Evolutionary conservation across 163 green algal species (phyloP), one percentile per base, ranked within the genome.

Genomic region (Prototheca wickerhamii): DNA sequence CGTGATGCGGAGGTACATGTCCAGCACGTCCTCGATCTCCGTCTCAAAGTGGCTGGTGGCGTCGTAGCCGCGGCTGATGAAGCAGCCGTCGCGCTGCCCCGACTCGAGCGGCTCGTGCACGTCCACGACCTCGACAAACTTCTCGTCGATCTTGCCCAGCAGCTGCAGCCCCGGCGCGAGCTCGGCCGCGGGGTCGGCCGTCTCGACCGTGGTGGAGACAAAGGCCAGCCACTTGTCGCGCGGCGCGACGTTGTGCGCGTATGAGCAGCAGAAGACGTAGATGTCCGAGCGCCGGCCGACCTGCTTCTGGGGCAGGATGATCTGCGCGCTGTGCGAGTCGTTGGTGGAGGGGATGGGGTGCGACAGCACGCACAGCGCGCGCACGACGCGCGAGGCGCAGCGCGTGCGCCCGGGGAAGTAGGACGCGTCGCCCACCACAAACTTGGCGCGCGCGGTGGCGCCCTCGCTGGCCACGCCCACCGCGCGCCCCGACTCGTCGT

Each of bases 181-280:
- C 75, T 87, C 83, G 0, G 61, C 32, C 64, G 91, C 80, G 2
- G 90, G 87, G 55, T 89, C 86, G 23, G 67, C 60, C 0, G 90
- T 98, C 77, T 99, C 92, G 34, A 97, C 87, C 6, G 82, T 94
- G 18, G 93, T 97, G 67, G 72, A 89, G 62, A 99, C 92, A 78
- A 98, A 98, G 18, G 93, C 93, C 32, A 99, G 76, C 82, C 84
- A 99, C 78, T 96, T 98, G 81, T 86, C 83, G 68, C 86, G 90
- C 40, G 84, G 69, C 3, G 78, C 84, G 2, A 96, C 87, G 68
- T 84, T 78, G 76, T 90, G 84, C 3, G 76, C 69, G 76, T 89
- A 92, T 5, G 87, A 95, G 78, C 86, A 96, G 83, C 89, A 97
- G 81, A 98, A 97, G n/a, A 99, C 91, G 76, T 99, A 99, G 69